Conservation (phyloP, 768 basidiomycete species). For the Kwoniella bestiolae region DNA sequence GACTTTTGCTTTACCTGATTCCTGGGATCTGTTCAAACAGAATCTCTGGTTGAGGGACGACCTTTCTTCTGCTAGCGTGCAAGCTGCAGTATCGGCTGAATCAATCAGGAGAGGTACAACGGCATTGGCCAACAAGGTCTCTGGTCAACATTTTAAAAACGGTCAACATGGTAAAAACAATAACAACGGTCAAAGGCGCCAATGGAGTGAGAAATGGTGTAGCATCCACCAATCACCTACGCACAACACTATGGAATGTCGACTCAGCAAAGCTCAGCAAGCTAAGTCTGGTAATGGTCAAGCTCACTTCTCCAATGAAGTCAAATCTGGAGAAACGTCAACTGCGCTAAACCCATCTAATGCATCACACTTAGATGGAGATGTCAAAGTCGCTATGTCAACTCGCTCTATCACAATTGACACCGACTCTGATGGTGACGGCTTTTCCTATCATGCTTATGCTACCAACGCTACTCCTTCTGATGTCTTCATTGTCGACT, state of each 20-base stretch:
- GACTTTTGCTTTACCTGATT: conserved; percentile 26
- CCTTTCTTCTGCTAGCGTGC: neutral
- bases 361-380: too few species aligned
- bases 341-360: too few species aligned
- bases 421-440: too few species aligned
- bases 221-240: neutral
- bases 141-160: neutral
- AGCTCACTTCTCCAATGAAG: neutral
- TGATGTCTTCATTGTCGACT: conserved; percentile 19
- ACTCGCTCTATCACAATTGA: too few species aligned
- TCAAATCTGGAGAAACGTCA: too few species aligned
- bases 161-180: neutral
- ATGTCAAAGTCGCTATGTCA: too few species aligned
- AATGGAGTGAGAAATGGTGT: conserved; percentile 9
- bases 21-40: conserved; percentile 23
- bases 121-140: neutral
- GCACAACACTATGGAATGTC: conserved; percentile 6
- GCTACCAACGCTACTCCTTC: neutral
- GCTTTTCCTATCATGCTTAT: neutral
- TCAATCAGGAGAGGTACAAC: conserved; percentile 1
- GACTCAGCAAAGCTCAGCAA: neutral
- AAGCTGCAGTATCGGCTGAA: conserved; percentile 11
- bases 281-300: neutral
- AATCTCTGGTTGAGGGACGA: conserved; percentile 21
- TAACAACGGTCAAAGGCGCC: neutral